Evolutionary conservation across 345 rosid genomes (phyloP), one percentile per base, ranked within the genome.

Genomic region (Carallia brachiata): DNA sequence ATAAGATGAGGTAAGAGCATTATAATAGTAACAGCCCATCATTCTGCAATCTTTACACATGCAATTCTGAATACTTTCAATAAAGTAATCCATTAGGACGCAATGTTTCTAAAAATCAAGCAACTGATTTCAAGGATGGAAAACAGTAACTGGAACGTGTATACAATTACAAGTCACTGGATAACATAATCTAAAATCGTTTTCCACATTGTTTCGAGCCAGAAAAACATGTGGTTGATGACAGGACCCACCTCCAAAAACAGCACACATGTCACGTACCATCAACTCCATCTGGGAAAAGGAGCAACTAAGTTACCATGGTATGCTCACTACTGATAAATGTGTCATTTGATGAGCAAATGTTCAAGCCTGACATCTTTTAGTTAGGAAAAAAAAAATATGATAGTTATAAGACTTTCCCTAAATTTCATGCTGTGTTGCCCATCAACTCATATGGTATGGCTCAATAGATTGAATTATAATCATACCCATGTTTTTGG

Each of bases 201-300:
- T 66, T 65, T 67, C 52, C 63, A 57, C n/a, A 54, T 32, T 63
- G 66, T 67, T 52, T 67, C 66, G 62, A 67, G 68, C 66, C 67
- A 78, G 67, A 59, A 62, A 75, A 75, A 36, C 53, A 69, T 16
- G 65, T 68, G 67, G 80, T 73, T 67, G 79, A 80, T 69, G 77
- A 81, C 80, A 83, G 80, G 79, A 76, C 83, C 88, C 92, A 89
- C 93, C 92, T 89, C 85, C 87, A 80, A 78, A 82, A 82, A 84
- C 87, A 74, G 93, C 94, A 77, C 47, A 84, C 66, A 80, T 69
- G 84, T 89, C 96, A 95, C 93, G 97, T 90, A 81, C 83, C 97
- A 90, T 91, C 95, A 77, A 82, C 75, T 88, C 88, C 96, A 91
- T 94, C 96, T 95, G 97, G 91, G 86, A 89, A 87, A 90, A 90